A percentile compares a stretch with the other conserved stretches of the same genome.
Conservation (phyloP, 805 yeast genomes). For the Suhomyces sp. region DNA sequence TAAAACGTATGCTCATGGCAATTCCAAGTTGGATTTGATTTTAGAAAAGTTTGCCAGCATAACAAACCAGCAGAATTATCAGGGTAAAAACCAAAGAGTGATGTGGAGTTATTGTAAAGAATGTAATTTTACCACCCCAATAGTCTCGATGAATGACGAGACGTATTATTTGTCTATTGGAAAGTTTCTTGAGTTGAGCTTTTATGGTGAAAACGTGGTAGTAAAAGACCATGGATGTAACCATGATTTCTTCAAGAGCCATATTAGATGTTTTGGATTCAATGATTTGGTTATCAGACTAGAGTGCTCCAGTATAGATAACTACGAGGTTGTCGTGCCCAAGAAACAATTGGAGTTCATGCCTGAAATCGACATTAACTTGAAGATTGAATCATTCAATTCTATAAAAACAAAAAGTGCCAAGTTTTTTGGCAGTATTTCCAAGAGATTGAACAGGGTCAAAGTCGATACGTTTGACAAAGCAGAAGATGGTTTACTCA, state of each 20-base stretch:
- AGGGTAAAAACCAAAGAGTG: constrained; percentile 53
- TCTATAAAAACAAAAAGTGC: constrained; percentile 51
- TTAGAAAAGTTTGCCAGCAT: constrained; percentile 49
- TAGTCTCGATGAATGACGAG: constrained; percentile 75
- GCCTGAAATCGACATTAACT: constrained; percentile 62
- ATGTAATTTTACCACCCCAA: constrained; percentile 74
- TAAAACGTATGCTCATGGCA: constrained; percentile 84
- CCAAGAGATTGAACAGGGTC: constrained; percentile 69
- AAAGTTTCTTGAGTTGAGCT: constrained; percentile 80
- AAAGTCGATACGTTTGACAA: constrained; percentile 70
- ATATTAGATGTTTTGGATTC: constrained; percentile 78
- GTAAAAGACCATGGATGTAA: constrained; percentile 53
- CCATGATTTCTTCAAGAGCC: constrained; percentile 80
- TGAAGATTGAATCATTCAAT: constrained; percentile 62
- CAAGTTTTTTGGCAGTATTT: constrained; percentile 69
- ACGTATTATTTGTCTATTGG: constrained; percentile 93
- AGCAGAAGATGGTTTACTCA: constrained; percentile 61
- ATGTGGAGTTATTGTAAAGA: constrained; percentile 90
- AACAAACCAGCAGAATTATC: constrained; percentile 16
- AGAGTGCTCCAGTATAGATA: constrained; percentile 72
- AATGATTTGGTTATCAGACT: constrained; percentile 75
- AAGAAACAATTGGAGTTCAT: constrained; percentile 67
- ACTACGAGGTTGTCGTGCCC: constrained; percentile 79
- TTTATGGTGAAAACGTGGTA: constrained; percentile 52
- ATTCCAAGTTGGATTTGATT: constrained; percentile 74